Evolutionary conservation across 2,329 filamentous ascomycete genomes (phyloP), one percentile per base, ranked within the genome.

Genomic region (Cryphonectria radicalis): DNA sequence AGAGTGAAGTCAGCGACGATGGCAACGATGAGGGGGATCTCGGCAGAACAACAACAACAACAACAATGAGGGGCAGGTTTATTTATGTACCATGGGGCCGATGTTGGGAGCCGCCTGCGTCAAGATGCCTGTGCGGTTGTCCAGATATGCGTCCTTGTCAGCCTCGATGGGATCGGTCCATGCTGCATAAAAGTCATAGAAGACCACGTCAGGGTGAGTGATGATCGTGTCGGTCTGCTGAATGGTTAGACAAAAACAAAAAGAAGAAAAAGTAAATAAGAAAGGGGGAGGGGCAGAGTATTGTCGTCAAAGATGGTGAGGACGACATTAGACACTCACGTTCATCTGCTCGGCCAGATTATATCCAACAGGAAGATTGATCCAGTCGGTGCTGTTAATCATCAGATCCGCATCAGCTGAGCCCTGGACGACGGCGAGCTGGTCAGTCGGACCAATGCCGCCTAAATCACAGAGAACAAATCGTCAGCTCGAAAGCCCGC

Each of bases 101-200:
- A 92, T 90, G 78, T 91, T 90, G 35, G 90, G 89, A 1, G 89
- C 88, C 37, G 89, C 88, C 77, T 91, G 88, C 0, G 90, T 84
- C 19, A 92, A 83, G 60, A 91, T 89, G 37, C 90, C 90, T 40
- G 84, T 85, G 69, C 88, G 85, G 70, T 81, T 78, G 80, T 78
- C 82, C 35, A 88, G 80, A 71, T 88, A 88, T 50, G 77, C 73
- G 35, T 77, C 73, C 69, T 79, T 79, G 76, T 88, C 86, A 1
- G 79, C 77, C 3, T 73, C 74, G 72, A 82, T 84, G 2, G 85
- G 85, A 63, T 79, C 80, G 75, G 86, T 79, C 73, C 84, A 92
- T 2, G 90, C 90, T 69, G 81, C 83, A 76, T 90, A 91, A 76
- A 91, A 92, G 81, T 92, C 87, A 76, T 92, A 92, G 79, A 88